Evolutionary conservation across 768 basidiomycete species (phyloP), one percentile per base, ranked within the genome.

Genomic region (Tylopilus balloui): DNA sequence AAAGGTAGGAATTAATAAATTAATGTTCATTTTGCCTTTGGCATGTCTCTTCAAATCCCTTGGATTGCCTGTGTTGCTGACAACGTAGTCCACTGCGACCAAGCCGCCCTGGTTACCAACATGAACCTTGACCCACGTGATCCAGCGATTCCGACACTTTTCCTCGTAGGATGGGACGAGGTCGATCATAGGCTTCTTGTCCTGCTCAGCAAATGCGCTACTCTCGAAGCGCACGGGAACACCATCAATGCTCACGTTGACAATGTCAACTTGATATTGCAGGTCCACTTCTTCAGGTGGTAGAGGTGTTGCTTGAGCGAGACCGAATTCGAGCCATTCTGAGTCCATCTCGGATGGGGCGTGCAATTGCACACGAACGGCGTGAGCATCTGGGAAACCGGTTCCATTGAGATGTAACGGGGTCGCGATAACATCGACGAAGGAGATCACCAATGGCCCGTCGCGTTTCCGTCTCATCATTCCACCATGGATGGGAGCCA

Each of bases 271-370:
- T 46, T 67, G 73, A 37, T 78, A 77, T 35, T 70, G 67, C 27
- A 54, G 55, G 29, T 34, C 49, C 39, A 60, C 56, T 29, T 57
- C 51, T 41, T 52, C 51, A 19, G 49, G 45, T 27, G 44, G n/a
- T 21, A 53, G 45, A 21, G 64, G 51, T 42, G 61, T 32, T n/a
- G 66, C 66, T 45, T 77, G 70, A 2, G 80, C 81, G 42, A 90
- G 70, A 23, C 86, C 86, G 58, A 90, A 88, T 62, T 88, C 86
- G 17, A 90, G 70, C 81, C 80, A 86, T 43, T 83, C 84, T n/a
- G 79, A 77, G 47, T 79, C 79, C n/a, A 71, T 60, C 28, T 81
- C 75, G 13, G 73, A 66, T 17, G 84, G 84, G 9, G 79, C 77
- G 36, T 78, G 77, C 21, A 88, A 63, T 45, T 54, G 66, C 17